Percentiles rank a stretch among this genome's conserved stretches.
These are phyloP conservation scores for Tieghemiomyces parasiticus DNA, from an alignment of 192 early-diverging fungal genomes.

Conservation along the genomic window DNA sequence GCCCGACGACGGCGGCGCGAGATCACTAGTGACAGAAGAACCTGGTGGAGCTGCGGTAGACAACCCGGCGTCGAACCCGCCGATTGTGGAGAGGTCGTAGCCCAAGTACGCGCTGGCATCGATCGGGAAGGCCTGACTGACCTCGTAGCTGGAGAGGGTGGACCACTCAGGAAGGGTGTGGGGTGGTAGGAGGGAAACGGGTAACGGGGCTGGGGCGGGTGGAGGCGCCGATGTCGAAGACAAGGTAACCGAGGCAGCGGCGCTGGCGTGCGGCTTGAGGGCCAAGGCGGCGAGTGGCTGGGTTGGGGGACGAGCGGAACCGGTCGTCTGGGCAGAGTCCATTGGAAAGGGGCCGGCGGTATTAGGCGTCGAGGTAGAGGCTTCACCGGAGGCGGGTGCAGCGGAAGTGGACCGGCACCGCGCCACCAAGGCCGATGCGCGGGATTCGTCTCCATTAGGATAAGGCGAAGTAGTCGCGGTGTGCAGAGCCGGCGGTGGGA, in stretches of 20 bases:
- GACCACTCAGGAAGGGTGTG: neutral
- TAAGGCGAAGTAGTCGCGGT: neutral
- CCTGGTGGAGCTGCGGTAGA: no score
- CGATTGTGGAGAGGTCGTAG: neutral
- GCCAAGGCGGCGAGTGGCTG: neutral
- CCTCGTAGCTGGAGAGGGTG: neutral
- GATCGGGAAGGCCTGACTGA: neutral
- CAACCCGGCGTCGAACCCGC: no score
- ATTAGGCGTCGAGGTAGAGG: no score
- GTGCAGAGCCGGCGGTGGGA: neutral
- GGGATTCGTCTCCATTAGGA: no score
- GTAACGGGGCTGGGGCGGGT: constrained; percentile 15
- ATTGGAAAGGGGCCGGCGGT: neutral
- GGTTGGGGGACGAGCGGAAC: no score
- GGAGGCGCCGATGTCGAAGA: no score
- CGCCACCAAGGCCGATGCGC: no score
- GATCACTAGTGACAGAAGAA: neutral
- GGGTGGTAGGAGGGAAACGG: constrained; percentile 7
- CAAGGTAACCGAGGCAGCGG: neutral
- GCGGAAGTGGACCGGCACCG: no score
- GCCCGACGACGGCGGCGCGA: neutral
- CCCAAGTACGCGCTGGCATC: neutral
- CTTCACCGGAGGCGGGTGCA: no score
- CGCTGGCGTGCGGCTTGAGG: neutral
- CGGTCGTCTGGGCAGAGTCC: no score